These are phyloP conservation scores for Grosmannia huntii DNA, from an alignment of 2,329 filamentous ascomycete genomes.

Conservation along the genomic window DNA sequence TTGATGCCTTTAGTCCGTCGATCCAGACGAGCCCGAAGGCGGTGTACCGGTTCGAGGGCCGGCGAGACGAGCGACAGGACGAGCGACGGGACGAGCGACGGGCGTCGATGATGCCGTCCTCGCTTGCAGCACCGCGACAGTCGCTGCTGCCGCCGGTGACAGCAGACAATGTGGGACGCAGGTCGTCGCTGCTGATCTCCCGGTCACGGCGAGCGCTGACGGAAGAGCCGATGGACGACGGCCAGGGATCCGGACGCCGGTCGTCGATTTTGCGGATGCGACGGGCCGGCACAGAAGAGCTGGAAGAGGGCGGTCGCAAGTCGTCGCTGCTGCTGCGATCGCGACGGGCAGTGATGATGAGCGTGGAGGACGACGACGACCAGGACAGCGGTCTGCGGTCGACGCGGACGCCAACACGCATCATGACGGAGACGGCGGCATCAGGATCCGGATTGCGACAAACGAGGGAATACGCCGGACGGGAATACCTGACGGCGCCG, in stretches of 20 bases:
- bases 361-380: slow-evolving; percentile 33
- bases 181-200: slow-evolving; percentile 35
- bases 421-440: too few species aligned
- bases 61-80: neutral
- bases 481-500: neutral
- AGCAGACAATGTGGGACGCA: slow-evolving; percentile 30
- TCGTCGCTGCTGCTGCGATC: slow-evolving; percentile 33
- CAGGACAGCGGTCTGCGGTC: slow-evolving; percentile 23
- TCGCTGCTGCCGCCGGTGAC: slow-evolving; percentile 26
- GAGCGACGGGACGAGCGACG: slow-evolving; percentile 3
- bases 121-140: slow-evolving; percentile 32
- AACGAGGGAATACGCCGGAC: slow-evolving; percentile 23
- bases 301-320: slow-evolving; percentile 31
- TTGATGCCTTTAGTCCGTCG: neutral
- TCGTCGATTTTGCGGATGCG: slow-evolving; percentile 22
- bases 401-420: slow-evolving; percentile 37
- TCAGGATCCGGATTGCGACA: slow-evolving; percentile 23
- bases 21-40: neutral
- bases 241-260: slow-evolving; percentile 23
- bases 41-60: neutral
- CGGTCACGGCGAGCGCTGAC: slow-evolving; percentile 33
- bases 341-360: slow-evolving; percentile 27
- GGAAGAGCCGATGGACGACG: slow-evolving; percentile 30
- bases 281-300: slow-evolving; percentile 35
- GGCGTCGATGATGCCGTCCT: slow-evolving; percentile 24